Conservation (phyloP, 768 basidiomycete genomes). For the Clitopilus hobsonii region DNA sequence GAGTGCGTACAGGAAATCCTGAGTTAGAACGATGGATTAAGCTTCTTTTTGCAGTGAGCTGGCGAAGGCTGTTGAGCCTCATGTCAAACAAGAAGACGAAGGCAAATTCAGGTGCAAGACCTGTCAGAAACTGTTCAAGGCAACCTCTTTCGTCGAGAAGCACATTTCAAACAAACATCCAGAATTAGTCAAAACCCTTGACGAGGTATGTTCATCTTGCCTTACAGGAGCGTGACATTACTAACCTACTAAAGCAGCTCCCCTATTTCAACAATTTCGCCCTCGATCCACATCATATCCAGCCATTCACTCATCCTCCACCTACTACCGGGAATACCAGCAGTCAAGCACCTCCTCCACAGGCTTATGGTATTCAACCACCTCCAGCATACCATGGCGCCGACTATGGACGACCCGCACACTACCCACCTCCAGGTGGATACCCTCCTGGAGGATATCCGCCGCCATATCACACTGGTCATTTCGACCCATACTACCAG, state of each 20-base stretch:
- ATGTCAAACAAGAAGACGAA: constrained; percentile 93
- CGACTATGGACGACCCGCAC: constrained; percentile 24
- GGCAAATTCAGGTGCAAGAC: constrained; percentile 96
- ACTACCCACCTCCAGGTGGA: constrained; percentile 1
- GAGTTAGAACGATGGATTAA: constrained; percentile 1
- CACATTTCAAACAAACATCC: constrained; percentile 94
- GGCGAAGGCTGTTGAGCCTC: constrained; percentile 69
- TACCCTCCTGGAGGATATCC: constrained; percentile 38
- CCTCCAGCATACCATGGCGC: constrained; percentile 40
- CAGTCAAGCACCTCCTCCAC: constrained; percentile 73
- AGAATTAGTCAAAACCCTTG: constrained; percentile 76
- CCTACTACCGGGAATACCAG: constrained; percentile 55
- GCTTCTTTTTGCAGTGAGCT: constrained; percentile 57
- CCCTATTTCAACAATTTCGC: constrained; percentile 95
- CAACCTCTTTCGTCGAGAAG: constrained; percentile 94
- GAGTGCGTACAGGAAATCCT: constrained; percentile 49
- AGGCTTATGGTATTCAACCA: constrained; percentile 79
- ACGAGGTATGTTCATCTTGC: constrained; percentile 64
- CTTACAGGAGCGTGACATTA: background rate
- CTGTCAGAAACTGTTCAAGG: constrained; percentile 97
- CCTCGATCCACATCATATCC: constrained; percentile 90
- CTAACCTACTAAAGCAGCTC: constrained; percentile 38
- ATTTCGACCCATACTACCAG: constrained; percentile 20
- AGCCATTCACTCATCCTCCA: constrained; percentile 80
- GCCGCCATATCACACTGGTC: constrained; percentile 27